phyloP scores from a whole-genome alignment of 495 filamentous ascomycete genomes.

The Penicillium steckii region DNA sequence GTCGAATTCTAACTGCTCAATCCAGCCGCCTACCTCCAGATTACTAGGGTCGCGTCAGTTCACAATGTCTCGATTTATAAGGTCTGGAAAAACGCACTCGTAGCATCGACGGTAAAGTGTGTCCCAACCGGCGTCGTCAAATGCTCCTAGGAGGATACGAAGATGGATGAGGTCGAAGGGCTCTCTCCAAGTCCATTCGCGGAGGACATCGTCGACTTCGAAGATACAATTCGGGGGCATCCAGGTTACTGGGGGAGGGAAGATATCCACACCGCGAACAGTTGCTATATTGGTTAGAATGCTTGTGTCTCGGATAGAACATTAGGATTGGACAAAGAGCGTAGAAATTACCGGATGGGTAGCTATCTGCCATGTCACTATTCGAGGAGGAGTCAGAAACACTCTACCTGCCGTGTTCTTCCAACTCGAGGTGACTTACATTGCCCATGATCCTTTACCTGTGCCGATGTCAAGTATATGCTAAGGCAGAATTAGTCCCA shows the following conservation, averaged over 20 bases:
- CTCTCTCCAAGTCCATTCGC: constrained; percentile 29
- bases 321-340: no score
- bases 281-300: constrained; percentile 6
- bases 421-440: constrained; percentile 7
- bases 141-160: constrained; percentile 20
- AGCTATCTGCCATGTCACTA: constrained; percentile 21
- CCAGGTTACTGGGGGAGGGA: constrained; percentile 21
- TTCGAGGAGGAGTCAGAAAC: not conserved
- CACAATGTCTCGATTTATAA: not conserved
- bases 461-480: constrained; percentile 23
- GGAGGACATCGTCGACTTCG: constrained; percentile 26
- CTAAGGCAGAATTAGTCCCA: not conserved
- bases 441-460: constrained; percentile 23
- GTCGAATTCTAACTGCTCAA: constrained; percentile 52
- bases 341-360: constrained; percentile 8
- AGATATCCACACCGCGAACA: constrained; percentile 21
- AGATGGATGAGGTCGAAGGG: constrained; percentile 31
- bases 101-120: constrained; percentile 23
- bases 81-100: not conserved
- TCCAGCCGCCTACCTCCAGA: constrained; percentile 48
- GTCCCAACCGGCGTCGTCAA: constrained; percentile 22
- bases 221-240: constrained; percentile 34
- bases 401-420: no score
- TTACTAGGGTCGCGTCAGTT: not conserved
- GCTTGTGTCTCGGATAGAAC: no score